Conservation (phyloP, 345 rosid species). For the Rhodamnia rubescens region DNA sequence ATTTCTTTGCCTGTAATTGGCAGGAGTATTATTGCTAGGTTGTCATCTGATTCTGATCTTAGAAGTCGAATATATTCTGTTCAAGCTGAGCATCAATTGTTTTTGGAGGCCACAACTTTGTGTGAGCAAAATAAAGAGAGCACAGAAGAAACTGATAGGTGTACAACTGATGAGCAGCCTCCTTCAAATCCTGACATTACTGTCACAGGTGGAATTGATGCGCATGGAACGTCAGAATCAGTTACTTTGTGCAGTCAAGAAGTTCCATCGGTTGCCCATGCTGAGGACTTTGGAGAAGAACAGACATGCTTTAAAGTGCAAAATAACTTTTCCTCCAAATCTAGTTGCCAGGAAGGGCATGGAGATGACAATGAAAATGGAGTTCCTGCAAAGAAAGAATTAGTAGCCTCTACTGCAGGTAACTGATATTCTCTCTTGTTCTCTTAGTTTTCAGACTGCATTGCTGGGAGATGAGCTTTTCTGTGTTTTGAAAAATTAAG, state of each 20-base stretch:
- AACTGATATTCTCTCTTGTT: neutral
- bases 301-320: neutral
- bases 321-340: neutral
- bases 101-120: conserved; percentile 8
- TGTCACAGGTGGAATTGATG: conserved; percentile 8
- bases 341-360: neutral
- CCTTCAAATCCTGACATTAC: conserved; percentile 4
- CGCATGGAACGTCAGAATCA: neutral
- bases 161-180: conserved; percentile 8
- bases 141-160: conserved; percentile 2
- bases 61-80: conserved; percentile 24
- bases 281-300: neutral
- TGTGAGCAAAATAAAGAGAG: neutral
- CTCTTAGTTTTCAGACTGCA: neutral
- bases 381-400: neutral
- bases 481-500: neutral
- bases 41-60: conserved; percentile 46
- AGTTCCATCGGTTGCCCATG: neutral
- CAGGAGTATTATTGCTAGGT: conserved; percentile 56
- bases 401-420: neutral
- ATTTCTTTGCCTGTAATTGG: conserved; percentile 76
- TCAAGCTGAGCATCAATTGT: conserved; percentile 15
- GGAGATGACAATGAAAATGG: neutral
- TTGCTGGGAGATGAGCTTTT: neutral
- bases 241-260: neutral